Evolutionary conservation across 306 rosid genomes (phyloP).

Genomic region (Acacia acuminata): DNA sequence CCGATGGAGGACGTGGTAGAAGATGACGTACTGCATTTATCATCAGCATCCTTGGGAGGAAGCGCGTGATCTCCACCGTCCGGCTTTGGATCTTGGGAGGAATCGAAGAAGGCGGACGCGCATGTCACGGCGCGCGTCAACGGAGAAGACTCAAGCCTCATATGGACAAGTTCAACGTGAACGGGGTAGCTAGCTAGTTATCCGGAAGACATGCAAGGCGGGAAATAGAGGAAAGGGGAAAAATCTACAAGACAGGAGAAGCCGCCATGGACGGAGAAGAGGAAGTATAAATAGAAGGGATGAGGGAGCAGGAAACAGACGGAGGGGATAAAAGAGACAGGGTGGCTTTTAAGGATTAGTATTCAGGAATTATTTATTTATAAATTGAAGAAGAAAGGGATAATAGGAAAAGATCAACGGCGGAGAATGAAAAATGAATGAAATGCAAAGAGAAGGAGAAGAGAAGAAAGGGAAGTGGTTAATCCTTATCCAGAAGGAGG

Average conservation of each 20-base stretch:
- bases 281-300: neutral
- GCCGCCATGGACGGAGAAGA: neutral
- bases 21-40: slow-evolving; percentile 39
- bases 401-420: too few species aligned
- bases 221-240: neutral
- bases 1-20: slow-evolving; percentile 76
- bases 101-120: slow-evolving; percentile 25
- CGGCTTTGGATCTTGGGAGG: slow-evolving; percentile 13
- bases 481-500: neutral
- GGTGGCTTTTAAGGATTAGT: neutral
- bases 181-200: neutral
- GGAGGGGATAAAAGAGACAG: neutral
- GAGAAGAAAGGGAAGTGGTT: neutral
- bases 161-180: neutral
- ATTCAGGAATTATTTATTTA: too few species aligned
- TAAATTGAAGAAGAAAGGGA: too few species aligned
- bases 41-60: slow-evolving; percentile 26
- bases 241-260: slow-evolving; percentile 13
- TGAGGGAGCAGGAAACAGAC: neutral
- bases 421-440: too few species aligned
- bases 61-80: slow-evolving; percentile 1
- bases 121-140: slow-evolving; percentile 10
- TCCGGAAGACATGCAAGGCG: neutral
- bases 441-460: neutral
- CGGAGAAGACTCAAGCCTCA: slow-evolving; percentile 34